A percentile compares a stretch with the other conserved stretches of the same genome.
Evolutionary conservation across 2,329 filamentous ascomycete species (phyloP).

Genomic region (Rachicladosporium sp.): DNA sequence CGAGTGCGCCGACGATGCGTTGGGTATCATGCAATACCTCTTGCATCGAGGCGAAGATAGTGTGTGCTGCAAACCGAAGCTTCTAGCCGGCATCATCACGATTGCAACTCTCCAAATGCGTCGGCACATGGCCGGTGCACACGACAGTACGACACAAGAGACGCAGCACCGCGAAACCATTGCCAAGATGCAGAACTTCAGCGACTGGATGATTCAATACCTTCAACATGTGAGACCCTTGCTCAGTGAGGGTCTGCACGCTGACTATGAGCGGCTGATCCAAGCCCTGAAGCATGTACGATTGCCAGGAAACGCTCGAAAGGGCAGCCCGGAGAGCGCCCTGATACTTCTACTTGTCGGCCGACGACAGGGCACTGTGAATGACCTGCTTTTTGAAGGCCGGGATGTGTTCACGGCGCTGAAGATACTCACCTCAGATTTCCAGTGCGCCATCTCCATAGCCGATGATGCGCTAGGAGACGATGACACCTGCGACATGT

Average conservation of each 20-base stretch:
- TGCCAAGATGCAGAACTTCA: constrained; percentile 62
- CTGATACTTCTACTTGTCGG: constrained; percentile 64
- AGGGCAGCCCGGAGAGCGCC: constrained; percentile 62
- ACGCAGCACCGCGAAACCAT: constrained; percentile 68
- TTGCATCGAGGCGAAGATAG: constrained; percentile 55
- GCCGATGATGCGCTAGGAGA: constrained; percentile 55
- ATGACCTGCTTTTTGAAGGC: constrained; percentile 53
- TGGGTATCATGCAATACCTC: constrained; percentile 79
- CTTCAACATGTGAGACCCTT: constrained; percentile 33
- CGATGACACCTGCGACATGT: constrained; percentile 37
- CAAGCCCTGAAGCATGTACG: constrained; percentile 38
- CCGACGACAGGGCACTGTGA: constrained; percentile 50
- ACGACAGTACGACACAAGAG: constrained; percentile 73
- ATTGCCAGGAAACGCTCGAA: constrained; percentile 55
- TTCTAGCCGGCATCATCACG: constrained; percentile 67
- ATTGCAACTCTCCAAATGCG: constrained; percentile 69
- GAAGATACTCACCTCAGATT: constrained; percentile 61
- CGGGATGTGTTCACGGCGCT: constrained; percentile 60
- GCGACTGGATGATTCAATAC: constrained; percentile 63
- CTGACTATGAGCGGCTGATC: constrained; percentile 6
- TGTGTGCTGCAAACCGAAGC: constrained; percentile 55
- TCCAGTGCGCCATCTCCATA: constrained; percentile 47
- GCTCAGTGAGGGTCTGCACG: background rate
- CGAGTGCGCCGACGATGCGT: constrained; percentile 79
- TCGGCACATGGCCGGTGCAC: constrained; percentile 60